Conservation (phyloP, 2,329 filamentous ascomycete species). For the Amesomyces nigricolor region DNA sequence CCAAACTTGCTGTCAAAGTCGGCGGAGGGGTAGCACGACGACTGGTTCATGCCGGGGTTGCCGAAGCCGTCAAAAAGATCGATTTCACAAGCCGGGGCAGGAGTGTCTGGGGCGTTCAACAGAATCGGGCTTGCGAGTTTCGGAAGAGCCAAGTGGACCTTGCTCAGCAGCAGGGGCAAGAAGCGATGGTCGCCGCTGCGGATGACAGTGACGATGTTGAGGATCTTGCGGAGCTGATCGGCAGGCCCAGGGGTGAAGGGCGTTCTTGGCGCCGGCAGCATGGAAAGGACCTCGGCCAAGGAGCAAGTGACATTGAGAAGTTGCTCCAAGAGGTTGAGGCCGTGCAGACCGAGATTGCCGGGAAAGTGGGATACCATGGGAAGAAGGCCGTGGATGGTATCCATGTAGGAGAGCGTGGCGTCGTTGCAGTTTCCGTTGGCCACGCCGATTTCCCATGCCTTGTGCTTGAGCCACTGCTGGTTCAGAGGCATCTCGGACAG, state of each 20-base stretch:
- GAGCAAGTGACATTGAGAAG: constrained; percentile 70
- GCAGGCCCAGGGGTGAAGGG: constrained; percentile 63
- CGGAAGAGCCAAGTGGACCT: constrained; percentile 67
- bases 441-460: constrained; percentile 56
- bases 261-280: constrained; percentile 54
- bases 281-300: constrained; percentile 66
- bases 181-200: constrained; percentile 74
- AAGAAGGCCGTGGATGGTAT: constrained; percentile 58
- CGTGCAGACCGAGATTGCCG: constrained; percentile 67
- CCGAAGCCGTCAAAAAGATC: constrained; percentile 64
- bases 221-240: constrained; percentile 66
- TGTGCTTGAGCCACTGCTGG: constrained; percentile 61
- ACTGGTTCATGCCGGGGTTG: constrained; percentile 55
- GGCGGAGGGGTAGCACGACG: constrained; percentile 41
- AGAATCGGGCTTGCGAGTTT: constrained; percentile 56
- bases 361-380: constrained; percentile 67
- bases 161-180: constrained; percentile 68
- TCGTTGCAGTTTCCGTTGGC: constrained; percentile 49
- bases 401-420: constrained; percentile 52
- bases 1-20: constrained; percentile 45
- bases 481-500: constrained; percentile 52
- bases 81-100: constrained; percentile 36
- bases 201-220: constrained; percentile 62
- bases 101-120: constrained; percentile 51
- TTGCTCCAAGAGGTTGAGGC: constrained; percentile 72